A percentile compares a stretch with the other conserved stretches of the same genome.
Evolutionary conservation across 148 eudicot species (phyloP).

Genomic region (Fagopyrum homotropicum): DNA sequence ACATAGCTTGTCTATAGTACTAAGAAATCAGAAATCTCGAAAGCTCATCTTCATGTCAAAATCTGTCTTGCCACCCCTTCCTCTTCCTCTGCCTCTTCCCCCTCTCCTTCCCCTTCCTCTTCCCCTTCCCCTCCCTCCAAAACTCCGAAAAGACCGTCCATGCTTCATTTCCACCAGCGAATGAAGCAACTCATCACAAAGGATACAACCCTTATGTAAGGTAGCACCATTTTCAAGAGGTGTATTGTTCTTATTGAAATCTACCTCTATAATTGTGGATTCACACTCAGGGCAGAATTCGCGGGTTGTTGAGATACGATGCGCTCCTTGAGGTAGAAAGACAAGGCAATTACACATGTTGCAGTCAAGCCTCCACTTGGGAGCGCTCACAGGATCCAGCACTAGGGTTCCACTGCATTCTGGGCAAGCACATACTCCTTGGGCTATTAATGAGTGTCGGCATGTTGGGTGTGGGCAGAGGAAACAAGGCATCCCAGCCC

Average conservation of each 20-base stretch:
- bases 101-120: constrained; percentile 68
- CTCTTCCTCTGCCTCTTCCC: constrained; percentile 63
- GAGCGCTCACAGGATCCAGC: constrained; percentile 89
- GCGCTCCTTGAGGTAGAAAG: constrained; percentile 84
- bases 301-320: constrained; percentile 65
- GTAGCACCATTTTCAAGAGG: constrained; percentile 78
- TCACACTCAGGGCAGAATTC: constrained; percentile 83
- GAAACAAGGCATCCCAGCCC: constrained; percentile 95
- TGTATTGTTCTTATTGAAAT: constrained; percentile 84
- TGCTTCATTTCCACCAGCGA: constrained; percentile 86
- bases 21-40: constrained; percentile 49
- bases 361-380: constrained; percentile 88
- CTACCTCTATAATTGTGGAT: constrained; percentile 71
- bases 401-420: constrained; percentile 90
- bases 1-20: neutral
- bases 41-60: constrained; percentile 89
- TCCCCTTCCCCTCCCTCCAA: constrained; percentile 60
- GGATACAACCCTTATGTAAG: constrained; percentile 66
- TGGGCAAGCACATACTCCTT: constrained; percentile 95
- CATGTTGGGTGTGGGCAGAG: constrained; percentile 96
- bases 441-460: constrained; percentile 62
- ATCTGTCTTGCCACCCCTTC: constrained; percentile 51
- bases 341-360: constrained; percentile 91
- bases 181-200: constrained; percentile 82
- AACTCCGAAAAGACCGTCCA: constrained; percentile 55